Conservation (phyloP, 1,284 basidiomycete species). For the Cryptococcus sp. region DNA sequence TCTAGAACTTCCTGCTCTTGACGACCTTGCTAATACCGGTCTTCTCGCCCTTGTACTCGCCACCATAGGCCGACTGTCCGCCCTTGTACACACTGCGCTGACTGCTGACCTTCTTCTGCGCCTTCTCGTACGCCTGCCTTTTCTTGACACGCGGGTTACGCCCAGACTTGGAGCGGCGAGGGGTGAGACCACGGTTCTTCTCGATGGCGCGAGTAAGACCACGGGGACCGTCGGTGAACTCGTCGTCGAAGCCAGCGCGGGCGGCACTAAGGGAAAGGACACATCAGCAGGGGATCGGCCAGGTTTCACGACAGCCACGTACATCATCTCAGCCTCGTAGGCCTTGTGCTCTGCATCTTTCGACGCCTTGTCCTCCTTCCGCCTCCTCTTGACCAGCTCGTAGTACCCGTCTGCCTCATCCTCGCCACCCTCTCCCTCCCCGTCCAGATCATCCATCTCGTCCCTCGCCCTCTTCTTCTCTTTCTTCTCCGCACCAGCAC, state of each 20-base stretch:
- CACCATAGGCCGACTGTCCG: constrained; percentile 57
- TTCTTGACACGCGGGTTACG: constrained; percentile 97
- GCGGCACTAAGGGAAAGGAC: constrained; percentile 1
- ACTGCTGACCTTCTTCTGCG: constrained; percentile 81
- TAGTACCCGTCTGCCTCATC: constrained; percentile 70
- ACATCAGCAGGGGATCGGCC: neutral
- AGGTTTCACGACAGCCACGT: constrained; percentile 26
- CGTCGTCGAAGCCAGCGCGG: constrained; percentile 53
- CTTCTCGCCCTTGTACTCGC: constrained; percentile 56
- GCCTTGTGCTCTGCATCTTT: constrained; percentile 79
- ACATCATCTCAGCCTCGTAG: constrained; percentile 63
- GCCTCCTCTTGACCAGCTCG: constrained; percentile 72
- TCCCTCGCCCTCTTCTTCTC: constrained; percentile 53
- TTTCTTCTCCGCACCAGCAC: constrained; percentile 25
- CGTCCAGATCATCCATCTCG: constrained; percentile 52
- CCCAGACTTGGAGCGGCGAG: constrained; percentile 73
- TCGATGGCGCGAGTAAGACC: constrained; percentile 83
- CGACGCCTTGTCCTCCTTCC: constrained; percentile 66
- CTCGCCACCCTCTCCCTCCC: constrained; percentile 49
- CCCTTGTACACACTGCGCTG: constrained; percentile 88
- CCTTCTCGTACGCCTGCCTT: constrained; percentile 83
- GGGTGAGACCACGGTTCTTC: constrained; percentile 88
- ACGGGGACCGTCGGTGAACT: constrained; percentile 67
- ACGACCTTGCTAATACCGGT: constrained; percentile 80
- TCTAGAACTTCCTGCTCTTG: constrained; percentile 69